These are phyloP conservation scores for Capronia americana DNA, from an alignment of 2,329 filamentous ascomycete genomes.

Conservation along the genomic window DNA sequence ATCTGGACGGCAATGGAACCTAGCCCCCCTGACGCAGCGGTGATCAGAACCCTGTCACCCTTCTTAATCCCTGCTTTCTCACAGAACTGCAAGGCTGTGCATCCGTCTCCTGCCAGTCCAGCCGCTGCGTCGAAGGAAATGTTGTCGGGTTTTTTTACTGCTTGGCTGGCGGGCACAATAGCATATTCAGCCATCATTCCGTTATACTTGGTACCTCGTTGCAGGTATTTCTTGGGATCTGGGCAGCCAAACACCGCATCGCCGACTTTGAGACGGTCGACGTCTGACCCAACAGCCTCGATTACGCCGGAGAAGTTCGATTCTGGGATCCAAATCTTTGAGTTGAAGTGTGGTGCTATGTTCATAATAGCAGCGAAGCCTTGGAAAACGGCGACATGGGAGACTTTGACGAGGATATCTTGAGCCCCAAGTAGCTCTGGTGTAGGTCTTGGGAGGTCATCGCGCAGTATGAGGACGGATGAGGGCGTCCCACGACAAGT, in stretches of 20 bases:
- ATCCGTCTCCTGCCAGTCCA: conserved; percentile 10
- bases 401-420: conserved; percentile 31
- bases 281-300: conserved; percentile 7
- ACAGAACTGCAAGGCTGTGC: conserved; percentile 21
- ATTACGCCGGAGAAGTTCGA: conserved; percentile 25
- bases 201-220: conserved; percentile 14
- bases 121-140: conserved; percentile 20
- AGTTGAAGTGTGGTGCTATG: conserved; percentile 23
- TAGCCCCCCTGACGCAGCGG: conserved; percentile 16
- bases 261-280: conserved; percentile 3
- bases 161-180: conserved; percentile 9
- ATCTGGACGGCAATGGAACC: conserved; percentile 21
- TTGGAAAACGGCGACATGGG: conserved; percentile 20
- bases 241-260: conserved; percentile 27
- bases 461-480: conserved; percentile 21
- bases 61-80: conserved; percentile 8
- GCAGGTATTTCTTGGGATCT: conserved; percentile 11
- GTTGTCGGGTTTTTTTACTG: conserved; percentile 14
- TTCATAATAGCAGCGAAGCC: conserved; percentile 15
- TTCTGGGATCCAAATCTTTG: conserved; percentile 28
- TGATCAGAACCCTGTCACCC: conserved; percentile 26
- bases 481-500: conserved; percentile 22
- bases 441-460: conserved; percentile 24
- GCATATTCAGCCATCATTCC: conserved; percentile 25
- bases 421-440: conserved; percentile 10